Conservation (phyloP, 345 rosid genomes). For the Acer yangbiense region DNA sequence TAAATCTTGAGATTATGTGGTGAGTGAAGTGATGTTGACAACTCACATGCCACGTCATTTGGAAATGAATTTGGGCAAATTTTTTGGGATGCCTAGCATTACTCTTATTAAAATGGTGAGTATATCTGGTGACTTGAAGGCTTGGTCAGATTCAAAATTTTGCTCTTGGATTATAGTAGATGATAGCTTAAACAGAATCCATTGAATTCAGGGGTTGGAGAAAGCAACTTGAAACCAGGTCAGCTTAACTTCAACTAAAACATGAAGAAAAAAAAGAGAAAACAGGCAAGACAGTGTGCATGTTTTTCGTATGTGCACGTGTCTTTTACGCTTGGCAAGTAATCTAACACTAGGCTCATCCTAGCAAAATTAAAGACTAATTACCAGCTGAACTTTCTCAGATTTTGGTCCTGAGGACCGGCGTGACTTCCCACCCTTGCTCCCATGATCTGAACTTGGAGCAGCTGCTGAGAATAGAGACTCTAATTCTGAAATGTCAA, state of each 20-base stretch:
- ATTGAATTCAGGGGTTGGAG: neutral
- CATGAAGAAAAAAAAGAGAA: neutral
- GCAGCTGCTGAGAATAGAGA: conserved; percentile 68
- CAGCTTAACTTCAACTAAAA: neutral
- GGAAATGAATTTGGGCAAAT: no score
- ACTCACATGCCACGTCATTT: no score
- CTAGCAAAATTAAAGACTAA: conserved; percentile 17
- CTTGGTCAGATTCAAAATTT: neutral
- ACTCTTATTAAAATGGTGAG: neutral
- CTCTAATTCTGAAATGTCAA: conserved; percentile 83
- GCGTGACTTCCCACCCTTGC: conserved; percentile 50
- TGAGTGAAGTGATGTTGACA: no score
- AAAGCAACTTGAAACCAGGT: neutral
- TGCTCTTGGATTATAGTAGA: neutral
- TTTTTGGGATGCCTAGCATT: no score
- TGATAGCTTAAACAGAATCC: neutral
- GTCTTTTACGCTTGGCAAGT: neutral
- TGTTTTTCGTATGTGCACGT: neutral
- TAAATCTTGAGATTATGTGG: no score
- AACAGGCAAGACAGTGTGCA: neutral
- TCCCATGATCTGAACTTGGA: conserved; percentile 48
- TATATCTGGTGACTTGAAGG: neutral
- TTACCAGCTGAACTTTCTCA: conserved; percentile 91
- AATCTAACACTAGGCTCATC: conserved; percentile 5
- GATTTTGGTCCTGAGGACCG: conserved; percentile 46